Base-by-base conservation (phyloP, 2,329 filamentous ascomycete genomes). In the Diaporthe ampelina region DNA sequence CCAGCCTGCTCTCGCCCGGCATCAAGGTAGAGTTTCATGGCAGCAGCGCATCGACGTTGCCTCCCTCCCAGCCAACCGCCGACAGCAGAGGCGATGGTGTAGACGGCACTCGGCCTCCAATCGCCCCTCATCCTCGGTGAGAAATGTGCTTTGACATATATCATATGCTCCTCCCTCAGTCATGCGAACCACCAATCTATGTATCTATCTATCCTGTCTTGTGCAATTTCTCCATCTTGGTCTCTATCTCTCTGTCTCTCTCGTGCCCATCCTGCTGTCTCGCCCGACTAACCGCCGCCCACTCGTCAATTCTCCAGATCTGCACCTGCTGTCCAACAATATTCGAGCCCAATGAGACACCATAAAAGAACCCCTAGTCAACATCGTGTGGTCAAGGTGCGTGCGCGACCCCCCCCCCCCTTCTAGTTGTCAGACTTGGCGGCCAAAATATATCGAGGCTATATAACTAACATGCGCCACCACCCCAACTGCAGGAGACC, bases 401-500 rank as follows among this genome's bases (percentile, higher is more conserved):
- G 84, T 75, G 61, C 54, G n/a, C n/a, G n/a, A n/a, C n/a, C n/a
- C n/a, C 45, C 65, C 13, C 3, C 3, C 11, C 15, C 57, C 32
- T 17, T 26, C 43, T 24, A 5, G n/a, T 40, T n/a, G 24, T 40
- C 48, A n/a, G 19, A 37, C 19, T 13, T 21, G 26, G 35, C 37
- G 37, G 3, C 37, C 29, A 21, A 37, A 4, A 67, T 4, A 67
- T 26, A 7, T 35, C 45, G n/a, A 52, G 21, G 0, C 26, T 65
- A 4, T 32, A 1, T 67, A 17, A 68, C 63, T 68, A 21, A 68
- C 50, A 26, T 26, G 26, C 32, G 21, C 24, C 35, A 35, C 24
- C 17, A 63, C 40, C 40, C 70, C 45, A 35, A 24, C 13, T 24
- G 7, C 79, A 96, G 93, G 95, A 98, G 91, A 98, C 96, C 4